Conservation (phyloP, 345 rosid genomes). For the Eutrema yunnanense region DNA sequence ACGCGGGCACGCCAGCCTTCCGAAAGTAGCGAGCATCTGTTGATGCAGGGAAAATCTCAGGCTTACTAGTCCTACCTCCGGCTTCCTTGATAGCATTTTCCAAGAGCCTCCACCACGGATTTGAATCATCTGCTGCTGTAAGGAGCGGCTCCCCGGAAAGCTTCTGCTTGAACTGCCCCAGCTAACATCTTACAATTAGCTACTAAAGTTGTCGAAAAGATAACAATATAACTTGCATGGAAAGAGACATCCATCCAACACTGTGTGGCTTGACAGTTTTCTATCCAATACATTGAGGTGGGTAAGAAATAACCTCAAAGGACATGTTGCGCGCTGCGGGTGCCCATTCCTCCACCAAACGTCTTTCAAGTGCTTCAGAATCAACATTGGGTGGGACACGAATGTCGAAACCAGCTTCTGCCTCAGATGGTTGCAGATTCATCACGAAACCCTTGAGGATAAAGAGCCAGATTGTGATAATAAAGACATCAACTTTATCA, state of each 20-base stretch:
- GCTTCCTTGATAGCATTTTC: slow-evolving; percentile 75
- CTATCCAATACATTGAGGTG: not conserved
- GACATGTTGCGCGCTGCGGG: slow-evolving; percentile 89
- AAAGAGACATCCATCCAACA: not conserved
- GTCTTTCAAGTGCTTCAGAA: slow-evolving; percentile 66
- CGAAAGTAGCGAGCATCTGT: slow-evolving; percentile 87
- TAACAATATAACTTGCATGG: not conserved
- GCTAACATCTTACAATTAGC: slow-evolving; percentile 17
- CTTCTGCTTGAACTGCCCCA: slow-evolving; percentile 84
- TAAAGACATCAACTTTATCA: slow-evolving; percentile 1
- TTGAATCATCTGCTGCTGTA: slow-evolving; percentile 66
- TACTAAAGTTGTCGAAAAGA: not conserved
- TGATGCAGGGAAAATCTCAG: slow-evolving; percentile 87
- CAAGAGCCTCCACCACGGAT: slow-evolving; percentile 84
- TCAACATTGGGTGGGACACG: slow-evolving; percentile 75
- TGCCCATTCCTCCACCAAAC: slow-evolving; percentile 96
- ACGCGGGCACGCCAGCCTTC: slow-evolving; percentile 57
- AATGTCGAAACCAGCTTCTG: slow-evolving; percentile 94
- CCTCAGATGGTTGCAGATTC: slow-evolving; percentile 98
- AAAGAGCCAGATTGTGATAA: not conserved
- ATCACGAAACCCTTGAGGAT: slow-evolving; percentile 74
- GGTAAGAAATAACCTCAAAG: slow-evolving; percentile 49
- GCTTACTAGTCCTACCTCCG: slow-evolving; percentile 57
- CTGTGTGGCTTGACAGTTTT: no score
- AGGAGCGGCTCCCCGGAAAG: slow-evolving; percentile 44